Base-by-base conservation (phyloP, 2,329 filamentous ascomycete genomes). In the Chaetoscypha palmicola region DNA sequence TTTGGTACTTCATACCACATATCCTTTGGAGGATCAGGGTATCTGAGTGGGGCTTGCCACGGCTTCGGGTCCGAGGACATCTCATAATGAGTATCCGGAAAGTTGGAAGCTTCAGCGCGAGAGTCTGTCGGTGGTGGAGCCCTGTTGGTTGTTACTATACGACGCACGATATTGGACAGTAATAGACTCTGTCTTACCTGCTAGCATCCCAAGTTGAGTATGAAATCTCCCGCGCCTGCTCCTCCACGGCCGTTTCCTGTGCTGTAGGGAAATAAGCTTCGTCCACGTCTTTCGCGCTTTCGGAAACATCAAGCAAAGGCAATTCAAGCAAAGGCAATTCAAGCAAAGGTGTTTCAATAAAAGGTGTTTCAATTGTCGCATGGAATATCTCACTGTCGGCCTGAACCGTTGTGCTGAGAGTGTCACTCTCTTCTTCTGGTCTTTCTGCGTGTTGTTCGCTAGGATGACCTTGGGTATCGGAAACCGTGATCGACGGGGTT, bases 1-100 rank as follows among this genome's bases (percentile, higher is more conserved):
- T 77, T 73, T 4, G 89, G 89, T 26, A 94, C 76, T 56, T 91
- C 71, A 61, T 92, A 95, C 74, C 83, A 92, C 86, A 95, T 90
- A 59, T 90, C 77, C 62, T 76, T 84, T 0, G 90, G 88, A 14
- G 88, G 86, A 58, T 87, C 86, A 2, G 90, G 86, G 58, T 94
- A 92, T 41, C 77, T 73, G 47, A 70, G 65, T 14, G 90, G 90
- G 23, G 90, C 77, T 42, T 86, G 75, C 65, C 94, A 97, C 8
- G 86, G 79, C 24, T 79, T 66, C 14, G 73, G 71, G 62, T 90
- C 85, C 44, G 76, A 76, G 44, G 85, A 94, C 82, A 96, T 96
- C 45, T 77, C 74, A 65, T 97, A 97, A 43, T 79, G 79, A 45
- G 80, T 77, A 36, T 74, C 73, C 12, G 89, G 87, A 59, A 97